Percentiles rank a stretch among this genome's conserved stretches.
Conservation (phyloP, 1,139 yeast genomes). For the Blastobotrys indianensis region DNA sequence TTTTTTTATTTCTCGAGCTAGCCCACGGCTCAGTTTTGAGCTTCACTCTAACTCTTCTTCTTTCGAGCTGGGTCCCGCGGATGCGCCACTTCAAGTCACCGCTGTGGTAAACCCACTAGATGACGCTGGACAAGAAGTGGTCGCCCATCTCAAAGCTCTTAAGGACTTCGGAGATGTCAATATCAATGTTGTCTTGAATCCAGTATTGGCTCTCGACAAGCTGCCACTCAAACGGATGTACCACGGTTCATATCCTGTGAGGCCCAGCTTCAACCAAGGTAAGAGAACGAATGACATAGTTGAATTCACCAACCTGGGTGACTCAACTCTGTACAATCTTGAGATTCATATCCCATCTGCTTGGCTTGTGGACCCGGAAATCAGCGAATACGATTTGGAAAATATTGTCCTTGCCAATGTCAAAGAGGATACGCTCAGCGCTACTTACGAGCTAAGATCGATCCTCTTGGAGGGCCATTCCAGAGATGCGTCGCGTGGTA, state of each 20-base stretch:
- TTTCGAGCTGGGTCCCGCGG: conserved; percentile 21
- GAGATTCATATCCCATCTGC: conserved; percentile 59
- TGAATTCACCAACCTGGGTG: conserved; percentile 42
- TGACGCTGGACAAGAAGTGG: conserved; percentile 58
- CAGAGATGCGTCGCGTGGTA: conserved; percentile 38
- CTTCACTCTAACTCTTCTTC: conserved; percentile 18
- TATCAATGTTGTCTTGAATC: conserved; percentile 55
- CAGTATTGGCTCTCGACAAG: conserved; percentile 41
- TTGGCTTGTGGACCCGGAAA: conserved; percentile 55
- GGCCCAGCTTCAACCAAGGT: conserved; percentile 42
- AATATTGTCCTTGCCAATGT: conserved; percentile 44
- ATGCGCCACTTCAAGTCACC: conserved; percentile 41
- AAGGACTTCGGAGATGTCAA: conserved; percentile 35
- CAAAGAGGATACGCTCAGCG: conserved; percentile 32
- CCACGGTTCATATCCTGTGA: conserved; percentile 40
- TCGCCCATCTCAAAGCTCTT: conserved; percentile 47
- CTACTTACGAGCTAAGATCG: conserved; percentile 44
- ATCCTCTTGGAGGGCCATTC: conserved; percentile 71
- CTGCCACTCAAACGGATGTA: conserved; percentile 57
- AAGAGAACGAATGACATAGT: conserved; percentile 26
- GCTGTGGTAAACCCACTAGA: conserved; percentile 67
- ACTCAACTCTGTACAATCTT: conserved; percentile 46
- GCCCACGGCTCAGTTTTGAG: conserved; percentile 17
- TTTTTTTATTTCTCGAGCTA: conserved; percentile 11
- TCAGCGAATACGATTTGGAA: conserved; percentile 54